These are phyloP conservation scores for Avena atlantica DNA, from an alignment of 176 grass and related monocot species.

Conservation along the genomic window DNA sequence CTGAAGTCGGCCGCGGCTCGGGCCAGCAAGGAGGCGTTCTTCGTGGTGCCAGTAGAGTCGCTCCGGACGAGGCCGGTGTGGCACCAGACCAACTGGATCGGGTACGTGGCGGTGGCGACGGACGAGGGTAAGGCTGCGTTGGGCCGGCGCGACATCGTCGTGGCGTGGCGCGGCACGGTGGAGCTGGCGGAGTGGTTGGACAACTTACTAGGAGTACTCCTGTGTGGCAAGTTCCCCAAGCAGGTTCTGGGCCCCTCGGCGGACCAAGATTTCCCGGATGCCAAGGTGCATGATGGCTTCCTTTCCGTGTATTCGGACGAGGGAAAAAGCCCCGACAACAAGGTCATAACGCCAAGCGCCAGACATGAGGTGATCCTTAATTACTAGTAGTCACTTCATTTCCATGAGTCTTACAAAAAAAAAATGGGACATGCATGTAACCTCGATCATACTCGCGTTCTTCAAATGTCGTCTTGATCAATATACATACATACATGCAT, in stretches of 20 bases:
- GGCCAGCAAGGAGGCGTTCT: background rate
- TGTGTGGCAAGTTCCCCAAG: slow-evolving; percentile 19
- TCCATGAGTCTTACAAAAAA: too few relatives aligned
- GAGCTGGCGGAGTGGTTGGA: too few relatives aligned
- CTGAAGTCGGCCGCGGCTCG: background rate
- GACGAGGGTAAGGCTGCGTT: slow-evolving; percentile 64
- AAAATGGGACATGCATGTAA: too few relatives aligned
- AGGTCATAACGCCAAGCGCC: slow-evolving; percentile 37
- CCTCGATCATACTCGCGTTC: too few relatives aligned
- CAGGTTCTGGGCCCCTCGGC: slow-evolving; percentile 40
- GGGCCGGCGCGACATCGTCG: slow-evolving; percentile 76
- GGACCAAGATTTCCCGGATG: background rate
- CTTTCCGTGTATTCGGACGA: slow-evolving; percentile 68
- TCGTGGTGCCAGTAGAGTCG: background rate
- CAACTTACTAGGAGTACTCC: background rate
- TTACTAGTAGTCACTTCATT: too few relatives aligned
- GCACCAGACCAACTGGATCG: slow-evolving; percentile 64
- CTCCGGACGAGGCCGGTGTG: background rate
- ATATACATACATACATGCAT: too few relatives aligned
- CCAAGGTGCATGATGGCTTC: slow-evolving; percentile 63
- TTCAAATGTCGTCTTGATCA: too few relatives aligned
- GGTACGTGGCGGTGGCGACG: slow-evolving; percentile 84
- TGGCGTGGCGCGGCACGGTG: slow-evolving; percentile 81
- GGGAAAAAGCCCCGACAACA: too few relatives aligned
- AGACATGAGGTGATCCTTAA: slow-evolving; percentile 55